Conservation (phyloP, 1,139 yeast genomes). For the Taphrina communis region DNA sequence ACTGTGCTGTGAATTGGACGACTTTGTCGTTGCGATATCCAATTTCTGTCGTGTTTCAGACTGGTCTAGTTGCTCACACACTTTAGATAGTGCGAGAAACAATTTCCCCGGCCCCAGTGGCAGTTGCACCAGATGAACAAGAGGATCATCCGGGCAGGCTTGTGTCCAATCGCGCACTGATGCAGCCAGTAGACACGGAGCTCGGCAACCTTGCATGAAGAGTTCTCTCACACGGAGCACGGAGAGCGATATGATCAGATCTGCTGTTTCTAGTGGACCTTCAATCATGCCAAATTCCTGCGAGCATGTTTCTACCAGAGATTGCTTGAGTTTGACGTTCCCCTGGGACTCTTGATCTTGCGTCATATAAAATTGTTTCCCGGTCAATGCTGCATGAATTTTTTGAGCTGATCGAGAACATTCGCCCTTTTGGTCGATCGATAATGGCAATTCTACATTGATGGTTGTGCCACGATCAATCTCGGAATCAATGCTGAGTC, state of each 20-base stretch:
- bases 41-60: not conserved
- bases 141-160: slow-evolving; percentile 6
- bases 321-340: not conserved
- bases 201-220: not conserved
- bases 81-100: slow-evolving; percentile 5
- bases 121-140: slow-evolving; percentile 23
- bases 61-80: not conserved
- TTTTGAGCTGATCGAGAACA: not conserved
- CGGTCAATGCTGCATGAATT: slow-evolving; percentile 12
- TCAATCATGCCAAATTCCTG: slow-evolving; percentile 19
- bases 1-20: not conserved
- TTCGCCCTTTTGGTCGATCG: not conserved
- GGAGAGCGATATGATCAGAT: slow-evolving; percentile 20
- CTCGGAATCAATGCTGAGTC: slow-evolving; percentile 7
- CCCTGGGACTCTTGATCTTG: not conserved
- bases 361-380: slow-evolving; percentile 4
- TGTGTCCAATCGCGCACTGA: slow-evolving; percentile 14
- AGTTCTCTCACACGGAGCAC: not conserved
- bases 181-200: slow-evolving; percentile 22
- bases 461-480: slow-evolving; percentile 25
- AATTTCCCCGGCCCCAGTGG: slow-evolving; percentile 31
- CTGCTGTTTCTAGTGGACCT: slow-evolving; percentile 7
- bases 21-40: not conserved
- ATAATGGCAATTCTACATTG: slow-evolving; percentile 15
- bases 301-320: not conserved